Conservation (phyloP, 129 eudicot species). For the Solidago caesia region DNA sequence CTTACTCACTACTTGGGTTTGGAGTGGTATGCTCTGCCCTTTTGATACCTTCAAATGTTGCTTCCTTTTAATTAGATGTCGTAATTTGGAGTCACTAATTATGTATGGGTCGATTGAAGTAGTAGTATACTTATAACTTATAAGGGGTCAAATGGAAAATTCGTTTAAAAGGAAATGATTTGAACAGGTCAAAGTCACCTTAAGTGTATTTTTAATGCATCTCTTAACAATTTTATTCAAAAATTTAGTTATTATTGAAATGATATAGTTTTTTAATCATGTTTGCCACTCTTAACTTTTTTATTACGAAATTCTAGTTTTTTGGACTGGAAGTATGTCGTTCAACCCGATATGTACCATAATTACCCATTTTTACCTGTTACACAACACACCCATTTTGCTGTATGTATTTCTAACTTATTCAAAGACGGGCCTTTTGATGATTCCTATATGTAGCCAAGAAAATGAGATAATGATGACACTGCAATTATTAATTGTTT, state of each 20-base stretch:
- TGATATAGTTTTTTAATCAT: not conserved
- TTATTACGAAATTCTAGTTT: not conserved
- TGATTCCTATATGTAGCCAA: not conserved
- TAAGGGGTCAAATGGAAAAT: not conserved
- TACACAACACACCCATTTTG: not conserved
- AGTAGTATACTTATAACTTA: not conserved
- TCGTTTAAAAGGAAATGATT: not conserved
- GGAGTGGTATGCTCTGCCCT: constrained; percentile 73
- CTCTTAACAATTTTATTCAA: not conserved
- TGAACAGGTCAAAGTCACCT: not conserved
- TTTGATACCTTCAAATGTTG: not conserved
- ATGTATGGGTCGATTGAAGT: not conserved
- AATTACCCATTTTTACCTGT: not conserved
- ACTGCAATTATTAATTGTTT: not conserved
- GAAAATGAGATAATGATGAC: constrained; percentile 9
- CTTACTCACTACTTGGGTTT: constrained; percentile 77
- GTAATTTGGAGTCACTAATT: not conserved
- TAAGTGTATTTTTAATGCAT: not conserved
- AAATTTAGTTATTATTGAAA: not conserved
- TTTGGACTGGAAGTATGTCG: not conserved
- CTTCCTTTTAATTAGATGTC: not conserved
- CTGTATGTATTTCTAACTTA: not conserved
- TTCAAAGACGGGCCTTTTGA: not conserved
- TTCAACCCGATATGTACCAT: not conserved
- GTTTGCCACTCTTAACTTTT: not conserved